phyloP scores from a whole-genome alignment of 2,329 filamentous ascomycete species.

The Fusarium heterosporum region DNA sequence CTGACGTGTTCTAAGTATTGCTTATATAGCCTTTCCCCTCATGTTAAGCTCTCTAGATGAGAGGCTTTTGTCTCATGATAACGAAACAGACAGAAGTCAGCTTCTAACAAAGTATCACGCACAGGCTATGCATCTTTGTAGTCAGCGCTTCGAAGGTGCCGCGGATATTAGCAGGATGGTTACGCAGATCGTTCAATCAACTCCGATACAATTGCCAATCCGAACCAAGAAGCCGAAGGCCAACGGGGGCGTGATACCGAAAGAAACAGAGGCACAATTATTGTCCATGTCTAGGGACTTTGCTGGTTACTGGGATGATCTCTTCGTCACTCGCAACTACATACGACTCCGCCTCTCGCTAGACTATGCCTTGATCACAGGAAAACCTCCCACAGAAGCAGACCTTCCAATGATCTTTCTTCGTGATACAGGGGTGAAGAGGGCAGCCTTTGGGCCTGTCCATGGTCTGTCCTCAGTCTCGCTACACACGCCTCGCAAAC shows the following conservation, averaged over 20 bases:
- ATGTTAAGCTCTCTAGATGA: conserved; percentile 23
- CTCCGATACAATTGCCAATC: background rate
- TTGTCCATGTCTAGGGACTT: rapidly evolving
- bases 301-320: background rate
- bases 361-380: conserved; percentile 11
- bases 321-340: conserved; percentile 15
- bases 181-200: conserved; percentile 22
- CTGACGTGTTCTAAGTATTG: background rate
- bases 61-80: background rate
- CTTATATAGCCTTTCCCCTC: conserved; percentile 22
- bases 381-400: background rate
- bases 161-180: conserved; percentile 26
- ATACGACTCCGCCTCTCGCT: conserved; percentile 18
- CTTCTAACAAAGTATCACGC: background rate
- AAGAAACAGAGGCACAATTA: rapidly evolving
- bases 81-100: rapidly evolving
- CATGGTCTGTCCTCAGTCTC: background rate
- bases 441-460: background rate
- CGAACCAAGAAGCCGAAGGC: background rate
- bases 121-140: conserved; percentile 21
- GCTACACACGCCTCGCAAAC: background rate
- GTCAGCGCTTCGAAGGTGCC: conserved; percentile 4
- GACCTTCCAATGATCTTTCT: conserved; percentile 1
- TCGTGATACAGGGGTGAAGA: background rate
- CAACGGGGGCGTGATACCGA: background rate